phyloP scores from a whole-genome alignment of 169 alveolate species.

The Plasmodium inui region DNA sequence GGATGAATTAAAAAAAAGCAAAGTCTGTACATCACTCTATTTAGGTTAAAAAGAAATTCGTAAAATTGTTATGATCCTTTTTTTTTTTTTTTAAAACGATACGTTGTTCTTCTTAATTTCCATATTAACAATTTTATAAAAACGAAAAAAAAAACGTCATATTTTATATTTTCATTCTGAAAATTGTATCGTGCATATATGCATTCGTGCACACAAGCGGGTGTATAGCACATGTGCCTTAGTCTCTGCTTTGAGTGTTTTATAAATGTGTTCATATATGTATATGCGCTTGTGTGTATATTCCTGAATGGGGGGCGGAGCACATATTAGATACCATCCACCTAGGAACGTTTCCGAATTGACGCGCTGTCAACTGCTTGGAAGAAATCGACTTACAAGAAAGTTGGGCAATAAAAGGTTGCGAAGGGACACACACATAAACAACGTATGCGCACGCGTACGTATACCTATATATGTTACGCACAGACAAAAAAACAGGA shows the following conservation, averaged over 20 bases:
- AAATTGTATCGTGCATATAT: not conserved
- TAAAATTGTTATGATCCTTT: not conserved
- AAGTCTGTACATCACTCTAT: not conserved
- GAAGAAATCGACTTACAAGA: not conserved
- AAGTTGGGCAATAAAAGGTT: not conserved
- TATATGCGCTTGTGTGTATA: not conserved
- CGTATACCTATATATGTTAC: not conserved
- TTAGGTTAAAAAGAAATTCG: not conserved
- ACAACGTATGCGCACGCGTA: not conserved
- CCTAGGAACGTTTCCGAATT: constrained; percentile 6
- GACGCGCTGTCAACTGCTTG: not conserved
- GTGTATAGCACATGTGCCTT: not conserved
- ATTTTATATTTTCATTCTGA: constrained; percentile 21
- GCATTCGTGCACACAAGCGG: not conserved
- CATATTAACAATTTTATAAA: constrained; percentile 8
- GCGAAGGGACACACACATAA: not conserved
- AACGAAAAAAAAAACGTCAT: not conserved
- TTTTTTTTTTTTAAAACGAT: constrained; percentile 16
- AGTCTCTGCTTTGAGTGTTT: constrained; percentile 7
- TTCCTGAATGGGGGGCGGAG: not conserved
- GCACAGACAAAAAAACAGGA: not conserved
- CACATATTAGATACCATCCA: not conserved
- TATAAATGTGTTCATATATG: not conserved
- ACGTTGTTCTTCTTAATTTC: constrained; percentile 14
- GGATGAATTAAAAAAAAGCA: not conserved